These are phyloP conservation scores for Hyaloraphidium curvatum DNA, from an alignment of 192 early-diverging fungal species.

Conservation along the genomic window DNA sequence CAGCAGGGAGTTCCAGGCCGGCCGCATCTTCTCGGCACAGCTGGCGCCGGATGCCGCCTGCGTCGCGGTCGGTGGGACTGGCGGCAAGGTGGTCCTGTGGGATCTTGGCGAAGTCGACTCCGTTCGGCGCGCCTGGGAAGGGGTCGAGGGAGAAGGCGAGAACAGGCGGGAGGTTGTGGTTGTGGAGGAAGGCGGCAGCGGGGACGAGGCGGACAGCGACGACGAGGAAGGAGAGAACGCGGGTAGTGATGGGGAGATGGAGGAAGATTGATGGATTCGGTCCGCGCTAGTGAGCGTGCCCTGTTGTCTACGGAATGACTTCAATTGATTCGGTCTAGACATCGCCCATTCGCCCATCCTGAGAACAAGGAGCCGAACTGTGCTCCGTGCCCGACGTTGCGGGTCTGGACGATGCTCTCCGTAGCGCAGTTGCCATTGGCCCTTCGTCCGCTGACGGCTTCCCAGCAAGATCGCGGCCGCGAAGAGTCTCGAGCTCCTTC, in stretches of 20 bases:
- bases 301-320: no score
- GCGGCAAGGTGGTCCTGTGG: conserved; percentile 82
- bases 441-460: no score
- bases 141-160: not conserved
- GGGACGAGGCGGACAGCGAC: conserved; percentile 12
- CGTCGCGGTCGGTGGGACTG: conserved; percentile 69
- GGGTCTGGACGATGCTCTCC: no score
- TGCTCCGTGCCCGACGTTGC: no score
- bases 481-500: no score
- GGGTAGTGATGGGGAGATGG: conserved; percentile 1
- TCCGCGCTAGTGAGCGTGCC: no score
- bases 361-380: no score
- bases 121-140: conserved; percentile 44
- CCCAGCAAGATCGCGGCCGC: no score
- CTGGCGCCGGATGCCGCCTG: conserved; percentile 41
- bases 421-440: no score
- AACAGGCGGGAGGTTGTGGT: conserved; percentile 4
- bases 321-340: no score
- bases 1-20: conserved; percentile 7
- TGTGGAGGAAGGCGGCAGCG: conserved; percentile 1
- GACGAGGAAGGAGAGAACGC: conserved; percentile 19
- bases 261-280: no score
- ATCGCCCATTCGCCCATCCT: no score
- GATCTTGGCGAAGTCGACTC: conserved; percentile 76
- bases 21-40: conserved; percentile 59